Evolutionary conservation across 371 early-diverging fungal species (phyloP), one percentile per base, ranked within the genome.

Genomic region (Mucor ambiguus): DNA sequence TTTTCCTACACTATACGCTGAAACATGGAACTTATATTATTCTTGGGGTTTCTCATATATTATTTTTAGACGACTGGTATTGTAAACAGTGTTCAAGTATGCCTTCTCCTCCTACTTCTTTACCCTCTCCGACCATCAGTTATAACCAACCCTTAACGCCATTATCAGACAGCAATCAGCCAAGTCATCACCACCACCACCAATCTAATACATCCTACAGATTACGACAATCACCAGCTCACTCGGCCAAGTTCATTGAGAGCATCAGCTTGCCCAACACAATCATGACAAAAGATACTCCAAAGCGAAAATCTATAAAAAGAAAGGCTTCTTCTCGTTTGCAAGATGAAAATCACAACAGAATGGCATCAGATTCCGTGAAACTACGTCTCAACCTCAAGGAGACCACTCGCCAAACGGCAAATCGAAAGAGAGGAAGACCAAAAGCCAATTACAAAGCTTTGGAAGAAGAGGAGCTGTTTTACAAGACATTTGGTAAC

Each of bases 401-500:
- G 10, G 44, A 66, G 3, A n/a, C 52, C 18, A 18, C 28, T 11
- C 2, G 11, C 11, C 16, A 33, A 49, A 18, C 46, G 10, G 22
- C 22, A 44, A 44, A 58, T 20, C 20, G 32, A 26, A 49, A 24
- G 24, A 52, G 62, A 70, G 49, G 33, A 35, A 33, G 54, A 52
- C 14, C 66, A 63, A 22, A 55, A 29, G 41, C 4, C n/a, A 30
- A 20, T 11, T n/a, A 10, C 7, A 46, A n/a, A 29, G 32, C 24
- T 1, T 22, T 58, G 28, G 71, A 74, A 32, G 56, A 63, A n/a
- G 75, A 72, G 38, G 64, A 64, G 8, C 56, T 63, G 6, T 77
- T 69, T 56, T 72, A 63, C 57, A 67, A 66, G 24, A 76, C 79
- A 16, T 89, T 89, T 77, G 89, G 87, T 16, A 80, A 88, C 22